These are phyloP conservation scores for Alternaria ethzedia DNA, from an alignment of 2,329 filamentous ascomycete species.

Conservation along the genomic window DNA sequence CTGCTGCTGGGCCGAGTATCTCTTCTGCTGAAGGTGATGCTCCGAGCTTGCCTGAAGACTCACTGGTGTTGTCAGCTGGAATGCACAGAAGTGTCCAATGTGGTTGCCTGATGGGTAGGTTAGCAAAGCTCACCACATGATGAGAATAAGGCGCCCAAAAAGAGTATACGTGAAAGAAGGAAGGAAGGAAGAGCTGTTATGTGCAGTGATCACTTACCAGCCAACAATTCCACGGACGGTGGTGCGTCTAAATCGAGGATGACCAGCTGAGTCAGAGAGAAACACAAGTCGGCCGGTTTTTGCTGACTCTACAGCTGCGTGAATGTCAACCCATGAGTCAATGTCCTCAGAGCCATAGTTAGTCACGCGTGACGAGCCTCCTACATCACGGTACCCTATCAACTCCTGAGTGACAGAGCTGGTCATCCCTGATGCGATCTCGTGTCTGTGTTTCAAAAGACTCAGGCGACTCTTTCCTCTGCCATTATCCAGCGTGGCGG, in stretches of 20 bases:
- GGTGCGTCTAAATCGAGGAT: conserved; percentile 86
- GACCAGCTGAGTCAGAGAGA: conserved; percentile 89
- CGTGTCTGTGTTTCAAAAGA: conserved; percentile 89
- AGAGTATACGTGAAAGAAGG: not conserved
- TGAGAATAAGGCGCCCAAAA: too few relatives aligned
- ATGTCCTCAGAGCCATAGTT: conserved; percentile 89
- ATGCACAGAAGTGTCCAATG: conserved; percentile 93
- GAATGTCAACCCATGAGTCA: conserved; percentile 93
- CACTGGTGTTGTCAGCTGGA: conserved; percentile 74
- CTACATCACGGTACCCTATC: conserved; percentile 71
- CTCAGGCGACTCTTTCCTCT: conserved; percentile 87
- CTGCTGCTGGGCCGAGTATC: conserved; percentile 57
- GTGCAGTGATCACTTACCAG: conserved; percentile 59
- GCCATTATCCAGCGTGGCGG: conserved; percentile 88
- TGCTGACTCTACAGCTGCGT: conserved; percentile 74
- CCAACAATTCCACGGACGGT: conserved; percentile 89
- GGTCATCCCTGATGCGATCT: conserved; percentile 88
- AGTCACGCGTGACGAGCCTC: conserved; percentile 59
- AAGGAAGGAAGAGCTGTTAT: not conserved
- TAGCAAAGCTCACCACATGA: not conserved
- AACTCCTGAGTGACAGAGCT: conserved; percentile 95
- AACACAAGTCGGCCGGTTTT: conserved; percentile 80
- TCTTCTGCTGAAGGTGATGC: conserved; percentile 61
- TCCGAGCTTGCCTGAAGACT: conserved; percentile 48
- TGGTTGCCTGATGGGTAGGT: conserved; percentile 61